A percentile compares a stretch with the other conserved stretches of the same genome.
Evolutionary conservation across 2,329 filamentous ascomycete genomes (phyloP).

Genomic region (Passalora sequoiae): DNA sequence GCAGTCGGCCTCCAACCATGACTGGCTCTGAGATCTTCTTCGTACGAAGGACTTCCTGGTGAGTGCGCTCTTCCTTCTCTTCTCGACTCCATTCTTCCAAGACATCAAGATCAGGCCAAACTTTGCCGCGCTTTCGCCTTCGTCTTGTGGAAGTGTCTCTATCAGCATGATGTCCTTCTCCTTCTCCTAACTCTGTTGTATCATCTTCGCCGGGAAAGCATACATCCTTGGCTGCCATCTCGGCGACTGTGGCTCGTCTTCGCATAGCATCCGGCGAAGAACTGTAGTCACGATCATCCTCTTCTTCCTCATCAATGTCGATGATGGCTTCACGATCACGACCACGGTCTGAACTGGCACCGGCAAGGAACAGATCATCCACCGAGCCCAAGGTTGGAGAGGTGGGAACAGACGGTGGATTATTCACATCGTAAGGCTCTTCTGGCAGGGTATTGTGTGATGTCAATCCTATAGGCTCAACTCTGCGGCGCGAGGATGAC

Average conservation of each 20-base stretch:
- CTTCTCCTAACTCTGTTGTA: constrained; percentile 48
- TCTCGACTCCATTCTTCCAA: constrained; percentile 85
- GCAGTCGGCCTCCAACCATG: constrained; percentile 80
- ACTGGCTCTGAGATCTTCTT: constrained; percentile 94
- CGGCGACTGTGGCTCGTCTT: constrained; percentile 50
- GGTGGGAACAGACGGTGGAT: constrained; percentile 58
- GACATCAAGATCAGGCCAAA: constrained; percentile 80
- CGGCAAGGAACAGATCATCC: constrained; percentile 64
- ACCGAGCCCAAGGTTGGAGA: constrained; percentile 53
- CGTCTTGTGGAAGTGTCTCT: constrained; percentile 18
- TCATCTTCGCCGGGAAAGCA: constrained; percentile 74
- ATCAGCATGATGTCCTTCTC: constrained; percentile 58
- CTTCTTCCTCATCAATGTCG: constrained; percentile 42
- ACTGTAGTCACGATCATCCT: constrained; percentile 28
- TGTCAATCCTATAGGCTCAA: constrained; percentile 11
- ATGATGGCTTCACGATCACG: constrained; percentile 46
- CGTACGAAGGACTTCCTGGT: constrained; percentile 66
- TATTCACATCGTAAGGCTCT: constrained; percentile 54
- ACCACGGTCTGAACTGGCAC: constrained; percentile 39
- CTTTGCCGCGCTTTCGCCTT: constrained; percentile 58
- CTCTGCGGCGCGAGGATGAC: constrained; percentile 21
- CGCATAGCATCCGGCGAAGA: constrained; percentile 39
- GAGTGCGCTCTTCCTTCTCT: constrained; percentile 78
- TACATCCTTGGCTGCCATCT: constrained; percentile 76
- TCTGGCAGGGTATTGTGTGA: constrained; percentile 12